Conservation (phyloP, 2,329 filamentous ascomycete genomes). For the Fusarium domesticum region DNA sequence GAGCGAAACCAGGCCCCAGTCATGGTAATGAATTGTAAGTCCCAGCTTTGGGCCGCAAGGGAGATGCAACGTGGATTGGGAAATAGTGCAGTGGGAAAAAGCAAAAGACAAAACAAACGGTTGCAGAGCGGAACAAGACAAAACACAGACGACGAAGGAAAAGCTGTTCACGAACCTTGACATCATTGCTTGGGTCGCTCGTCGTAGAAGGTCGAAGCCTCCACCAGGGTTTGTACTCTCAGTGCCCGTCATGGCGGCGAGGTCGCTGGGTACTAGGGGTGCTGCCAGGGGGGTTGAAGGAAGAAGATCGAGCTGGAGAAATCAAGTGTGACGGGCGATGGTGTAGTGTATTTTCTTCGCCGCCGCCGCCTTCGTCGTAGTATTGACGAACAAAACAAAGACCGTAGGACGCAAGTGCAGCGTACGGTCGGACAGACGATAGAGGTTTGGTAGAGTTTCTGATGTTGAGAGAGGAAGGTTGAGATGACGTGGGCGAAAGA, state of each 20-base stretch:
- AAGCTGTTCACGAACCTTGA: constrained; percentile 51
- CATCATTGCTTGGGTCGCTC: constrained; percentile 63
- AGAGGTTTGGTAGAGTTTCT: constrained; percentile 10
- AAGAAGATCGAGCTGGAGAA: constrained; percentile 17
- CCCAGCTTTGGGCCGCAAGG: constrained; percentile 17
- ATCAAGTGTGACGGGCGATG: not conserved
- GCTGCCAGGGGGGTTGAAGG: constrained; percentile 21
- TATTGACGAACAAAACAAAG: not conserved
- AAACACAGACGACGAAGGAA: constrained; percentile 20
- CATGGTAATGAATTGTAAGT: constrained; percentile 1
- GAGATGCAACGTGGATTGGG: constrained; percentile 1
- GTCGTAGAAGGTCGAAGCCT: constrained; percentile 55
- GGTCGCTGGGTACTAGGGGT: constrained; percentile 15
- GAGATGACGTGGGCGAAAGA: constrained; percentile 22
- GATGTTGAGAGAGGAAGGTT: constrained; percentile 22
- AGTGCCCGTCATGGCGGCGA: constrained; percentile 48
- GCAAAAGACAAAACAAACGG: constrained; percentile 4
- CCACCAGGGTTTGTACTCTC: constrained; percentile 41
- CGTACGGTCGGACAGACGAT: constrained; percentile 7
- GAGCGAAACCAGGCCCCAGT: not conserved
- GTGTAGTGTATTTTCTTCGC: not conserved
- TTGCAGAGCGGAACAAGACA: constrained; percentile 6
- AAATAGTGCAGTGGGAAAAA: not conserved
- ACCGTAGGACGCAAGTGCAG: constrained; percentile 10
- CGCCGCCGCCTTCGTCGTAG: too few relatives aligned